Evolutionary conservation across 495 filamentous ascomycete genomes (phyloP), one percentile per base, ranked within the genome.

Genomic region (Neurospora sp.): DNA sequence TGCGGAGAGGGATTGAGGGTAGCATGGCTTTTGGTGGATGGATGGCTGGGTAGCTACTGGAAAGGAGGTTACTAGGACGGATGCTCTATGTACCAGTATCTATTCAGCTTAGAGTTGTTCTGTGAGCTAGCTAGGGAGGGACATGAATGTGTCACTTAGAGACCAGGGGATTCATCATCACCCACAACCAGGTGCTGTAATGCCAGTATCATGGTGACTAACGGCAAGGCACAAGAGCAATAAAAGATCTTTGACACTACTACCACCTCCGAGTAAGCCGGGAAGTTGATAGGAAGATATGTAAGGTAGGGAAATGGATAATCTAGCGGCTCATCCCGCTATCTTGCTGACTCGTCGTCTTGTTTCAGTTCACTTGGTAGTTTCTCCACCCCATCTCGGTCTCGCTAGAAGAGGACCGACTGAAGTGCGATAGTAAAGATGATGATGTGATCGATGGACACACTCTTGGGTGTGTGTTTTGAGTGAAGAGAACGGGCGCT

Each of bases 1-100:
- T 83, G 84, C 83, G 37, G 39, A 78, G 38, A 80, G 83, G 76
- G 54, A 18, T 10, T 23, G 14, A 59, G 27, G 8, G 20, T 11
- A 5, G 4, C 0, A 1, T 7, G 5, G 14, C 27, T 27, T 27
- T n/a, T 44, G 18, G 1, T 69, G 27, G 71, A 35, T 70, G 38
- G 37, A 1, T 23, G 71, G 46, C 12, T 41, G 40, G 18, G 31
- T 54, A 23, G 20, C 0, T 20, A 46, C 42, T 18, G 18, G 18
- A 7, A 44, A n/a, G 16, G 41, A 44, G 7, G 18, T 44, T 44
- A 44, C 41, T 44, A 40, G 41, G 16, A 44, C 8, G 42, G 42
- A 5, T n/a, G 42, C 18, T 20, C 8, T 46, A n/a, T 38, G 16
- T 11, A 20, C 18, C 5, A 11, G 20, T 23, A 23, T 23, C 5